A percentile compares a stretch with the other conserved stretches of the same genome.
Conservation (phyloP, 148 eudicot genomes). For the Chenopodium berlandieri region DNA sequence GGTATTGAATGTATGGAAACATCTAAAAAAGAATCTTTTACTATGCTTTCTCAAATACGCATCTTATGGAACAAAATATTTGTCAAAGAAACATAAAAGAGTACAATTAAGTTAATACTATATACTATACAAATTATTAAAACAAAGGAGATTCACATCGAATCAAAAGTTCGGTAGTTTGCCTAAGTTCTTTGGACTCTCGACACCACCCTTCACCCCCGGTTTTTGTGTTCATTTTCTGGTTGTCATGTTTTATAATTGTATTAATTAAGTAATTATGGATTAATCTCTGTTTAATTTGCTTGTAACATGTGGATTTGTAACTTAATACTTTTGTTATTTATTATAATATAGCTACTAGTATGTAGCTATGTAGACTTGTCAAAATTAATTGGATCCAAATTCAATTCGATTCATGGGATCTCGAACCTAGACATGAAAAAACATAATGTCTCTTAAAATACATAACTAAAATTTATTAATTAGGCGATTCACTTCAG, state of each 20-base stretch:
- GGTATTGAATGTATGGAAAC: conserved; percentile 29
- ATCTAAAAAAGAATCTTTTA: conserved; percentile 24
- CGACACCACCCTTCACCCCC: not conserved
- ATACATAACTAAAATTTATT: too few species aligned
- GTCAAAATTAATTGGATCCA: not conserved
- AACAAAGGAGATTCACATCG: conserved; percentile 20
- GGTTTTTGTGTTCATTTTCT: conserved; percentile 1
- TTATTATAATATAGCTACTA: not conserved
- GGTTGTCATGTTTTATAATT: conserved; percentile 6
- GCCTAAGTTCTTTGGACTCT: conserved; percentile 34
- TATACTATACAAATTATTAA: not conserved
- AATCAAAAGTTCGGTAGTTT: conserved; percentile 30
- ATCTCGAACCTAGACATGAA: not conserved
- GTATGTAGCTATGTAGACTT: not conserved
- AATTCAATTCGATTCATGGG: not conserved
- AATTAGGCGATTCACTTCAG: not conserved
- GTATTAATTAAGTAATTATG: not conserved
- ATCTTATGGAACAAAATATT: conserved; percentile 9
- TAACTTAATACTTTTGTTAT: not conserved
- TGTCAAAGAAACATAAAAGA: conserved; percentile 20
- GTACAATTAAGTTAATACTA: not conserved
- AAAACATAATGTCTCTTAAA: not conserved
- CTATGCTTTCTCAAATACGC: conserved; percentile 4
- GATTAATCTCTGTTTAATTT: not conserved
- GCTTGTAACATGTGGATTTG: not conserved